phyloP scores from a whole-genome alignment of 2,329 filamentous ascomycete species.

The Beauveria rudraprayagi region DNA sequence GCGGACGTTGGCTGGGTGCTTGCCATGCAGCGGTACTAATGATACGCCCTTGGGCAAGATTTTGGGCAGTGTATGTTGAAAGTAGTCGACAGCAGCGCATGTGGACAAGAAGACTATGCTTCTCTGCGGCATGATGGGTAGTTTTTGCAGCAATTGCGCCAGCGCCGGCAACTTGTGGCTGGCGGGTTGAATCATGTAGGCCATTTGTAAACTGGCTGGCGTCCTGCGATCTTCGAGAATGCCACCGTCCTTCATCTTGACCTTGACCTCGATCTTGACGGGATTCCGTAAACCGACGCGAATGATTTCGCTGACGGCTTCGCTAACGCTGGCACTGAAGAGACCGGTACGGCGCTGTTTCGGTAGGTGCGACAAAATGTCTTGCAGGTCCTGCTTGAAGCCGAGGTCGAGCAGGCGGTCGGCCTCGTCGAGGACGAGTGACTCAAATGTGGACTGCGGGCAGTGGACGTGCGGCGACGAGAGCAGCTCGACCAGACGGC shows the following conservation, averaged over 20 bases:
- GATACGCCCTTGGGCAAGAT: slow-evolving; percentile 62
- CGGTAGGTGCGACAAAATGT: slow-evolving; percentile 73
- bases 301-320: slow-evolving; percentile 88
- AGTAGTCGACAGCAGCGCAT: slow-evolving; percentile 92
- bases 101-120: slow-evolving; percentile 90
- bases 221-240: slow-evolving; percentile 73
- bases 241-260: slow-evolving; percentile 63
- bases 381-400: slow-evolving; percentile 85
- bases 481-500: slow-evolving; percentile 78
- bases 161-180: slow-evolving; percentile 74
- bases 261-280: slow-evolving; percentile 88
- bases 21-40: slow-evolving; percentile 80
- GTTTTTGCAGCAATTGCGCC: slow-evolving; percentile 56
- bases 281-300: slow-evolving; percentile 88
- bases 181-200: slow-evolving; percentile 67
- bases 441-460: slow-evolving; percentile 81
- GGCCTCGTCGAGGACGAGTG: slow-evolving; percentile 88
- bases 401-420: slow-evolving; percentile 88
- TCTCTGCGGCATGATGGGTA: slow-evolving; percentile 71
- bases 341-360: slow-evolving; percentile 91
- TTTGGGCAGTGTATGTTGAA: slow-evolving; percentile 67
- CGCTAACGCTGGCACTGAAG: slow-evolving; percentile 92
- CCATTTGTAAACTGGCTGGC: slow-evolving; percentile 87
- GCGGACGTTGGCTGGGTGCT: slow-evolving; percentile 80
- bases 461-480: slow-evolving; percentile 82